phyloP scores from a whole-genome alignment of 129 eudicot species.

The Apium graveolens region DNA sequence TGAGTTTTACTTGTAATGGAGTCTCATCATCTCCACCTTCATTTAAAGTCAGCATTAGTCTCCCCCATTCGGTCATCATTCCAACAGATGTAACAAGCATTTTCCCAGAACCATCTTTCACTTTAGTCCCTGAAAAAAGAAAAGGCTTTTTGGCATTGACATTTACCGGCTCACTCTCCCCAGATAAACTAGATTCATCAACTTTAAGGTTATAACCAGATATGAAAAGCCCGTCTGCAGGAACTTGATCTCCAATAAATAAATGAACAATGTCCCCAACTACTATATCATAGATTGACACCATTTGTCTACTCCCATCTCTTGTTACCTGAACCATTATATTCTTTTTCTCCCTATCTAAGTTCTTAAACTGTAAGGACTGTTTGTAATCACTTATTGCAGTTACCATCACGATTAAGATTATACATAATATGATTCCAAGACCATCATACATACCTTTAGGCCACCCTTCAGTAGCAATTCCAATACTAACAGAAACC shows the following conservation, averaged over 20 bases:
- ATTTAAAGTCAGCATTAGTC: slow-evolving; percentile 59
- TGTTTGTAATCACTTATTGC: slow-evolving; percentile 81
- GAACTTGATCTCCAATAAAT: slow-evolving; percentile 79
- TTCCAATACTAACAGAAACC: slow-evolving; percentile 72
- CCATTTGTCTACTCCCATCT: slow-evolving; percentile 51
- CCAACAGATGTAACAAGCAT: slow-evolving; percentile 88
- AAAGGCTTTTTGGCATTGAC: slow-evolving; percentile 47
- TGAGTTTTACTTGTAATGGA: slow-evolving; percentile 85
- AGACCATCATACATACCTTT: slow-evolving; percentile 80
- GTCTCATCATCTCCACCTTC: slow-evolving; percentile 92
- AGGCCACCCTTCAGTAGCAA: slow-evolving; percentile 91
- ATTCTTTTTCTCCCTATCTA: slow-evolving; percentile 67
- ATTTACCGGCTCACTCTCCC: slow-evolving; percentile 74
- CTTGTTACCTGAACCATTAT: slow-evolving; percentile 61
- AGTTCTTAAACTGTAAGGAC: slow-evolving; percentile 63
- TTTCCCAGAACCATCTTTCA: slow-evolving; percentile 75
- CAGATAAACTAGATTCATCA: slow-evolving; percentile 82
- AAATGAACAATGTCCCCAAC: slow-evolving; percentile 80
- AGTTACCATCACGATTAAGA: slow-evolving; percentile 72
- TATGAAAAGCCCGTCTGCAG: slow-evolving; percentile 81
- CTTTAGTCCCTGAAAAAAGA: slow-evolving; percentile 76
- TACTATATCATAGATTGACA: slow-evolving; percentile 69
- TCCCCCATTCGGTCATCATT: slow-evolving; percentile 91
- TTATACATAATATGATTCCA: slow-evolving; percentile 62
- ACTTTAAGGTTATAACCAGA: slow-evolving; percentile 62